Evolutionary conservation across 345 rosid species (phyloP).

Genomic region (Linum lewisii): DNA sequence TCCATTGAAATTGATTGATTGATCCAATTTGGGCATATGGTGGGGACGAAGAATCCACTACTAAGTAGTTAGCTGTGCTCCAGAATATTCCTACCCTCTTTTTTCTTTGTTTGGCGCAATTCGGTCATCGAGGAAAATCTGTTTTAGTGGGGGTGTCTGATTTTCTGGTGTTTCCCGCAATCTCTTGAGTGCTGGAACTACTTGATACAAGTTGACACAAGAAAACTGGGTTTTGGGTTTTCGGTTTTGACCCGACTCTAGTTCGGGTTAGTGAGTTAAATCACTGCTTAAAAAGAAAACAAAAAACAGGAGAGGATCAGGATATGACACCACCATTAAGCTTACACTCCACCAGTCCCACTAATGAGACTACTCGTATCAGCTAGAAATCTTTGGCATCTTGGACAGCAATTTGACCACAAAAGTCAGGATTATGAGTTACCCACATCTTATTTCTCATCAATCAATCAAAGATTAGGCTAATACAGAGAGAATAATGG

Average conservation of each 20-base stretch:
- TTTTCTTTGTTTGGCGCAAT: not conserved
- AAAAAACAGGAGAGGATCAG: no score
- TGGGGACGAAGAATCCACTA: conserved; percentile 14
- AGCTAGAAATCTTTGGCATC: not conserved
- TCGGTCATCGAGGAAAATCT: conserved; percentile 3
- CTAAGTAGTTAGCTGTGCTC: conserved; percentile 18
- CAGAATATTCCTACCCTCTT: conserved; percentile 16
- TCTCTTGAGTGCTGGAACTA: not conserved
- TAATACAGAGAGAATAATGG: not conserved
- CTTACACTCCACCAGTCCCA: not conserved
- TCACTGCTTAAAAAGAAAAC: no score
- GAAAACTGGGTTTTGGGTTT: not conserved
- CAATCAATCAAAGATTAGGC: not conserved
- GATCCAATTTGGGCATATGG: conserved; percentile 4
- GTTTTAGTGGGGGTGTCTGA: conserved; percentile 12
- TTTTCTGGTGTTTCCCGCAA: conserved; percentile 15
- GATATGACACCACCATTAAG: no score
- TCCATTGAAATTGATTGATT: not conserved
- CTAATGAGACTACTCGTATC: not conserved
- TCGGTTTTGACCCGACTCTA: not conserved
- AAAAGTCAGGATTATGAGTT: not conserved
- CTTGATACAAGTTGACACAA: conserved; percentile 3
- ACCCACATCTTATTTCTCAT: not conserved
- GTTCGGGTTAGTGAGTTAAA: no score
- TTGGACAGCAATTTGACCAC: not conserved